Percentiles rank a stretch among this genome's conserved stretches.
These are phyloP conservation scores for Vitis cinerea DNA, from an alignment of 164 flowering plant species.

Conservation along the genomic window DNA sequence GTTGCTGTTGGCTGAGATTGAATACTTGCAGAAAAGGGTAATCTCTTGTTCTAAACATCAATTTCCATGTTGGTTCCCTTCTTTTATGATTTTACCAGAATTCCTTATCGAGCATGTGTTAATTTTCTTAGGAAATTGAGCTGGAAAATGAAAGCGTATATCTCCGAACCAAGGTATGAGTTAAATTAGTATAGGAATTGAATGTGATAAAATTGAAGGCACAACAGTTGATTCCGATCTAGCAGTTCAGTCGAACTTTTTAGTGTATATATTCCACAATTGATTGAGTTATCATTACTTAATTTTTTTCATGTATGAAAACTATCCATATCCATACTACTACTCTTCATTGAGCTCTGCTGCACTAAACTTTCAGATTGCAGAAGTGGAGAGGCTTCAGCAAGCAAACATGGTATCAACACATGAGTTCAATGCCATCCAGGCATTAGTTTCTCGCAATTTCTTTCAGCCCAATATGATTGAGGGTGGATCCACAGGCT, in stretches of 20 bases:
- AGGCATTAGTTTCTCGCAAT: conserved; percentile 54
- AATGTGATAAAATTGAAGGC: too few relatives aligned
- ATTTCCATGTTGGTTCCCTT: neutral
- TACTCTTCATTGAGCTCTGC: too few relatives aligned
- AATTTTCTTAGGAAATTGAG: conserved; percentile 48
- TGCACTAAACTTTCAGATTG: conserved; percentile 30
- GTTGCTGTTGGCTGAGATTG: conserved; percentile 69
- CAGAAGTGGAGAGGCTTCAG: conserved; percentile 56
- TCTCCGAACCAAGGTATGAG: conserved; percentile 61
- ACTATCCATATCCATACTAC: too few relatives aligned
- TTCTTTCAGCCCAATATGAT: conserved; percentile 50
- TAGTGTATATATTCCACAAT: too few relatives aligned
- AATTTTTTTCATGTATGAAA: too few relatives aligned
- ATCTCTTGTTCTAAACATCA: neutral
- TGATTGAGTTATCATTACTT: too few relatives aligned
- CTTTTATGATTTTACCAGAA: neutral
- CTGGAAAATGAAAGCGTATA: conserved; percentile 58
- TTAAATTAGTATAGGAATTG: neutral
- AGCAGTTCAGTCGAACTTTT: too few relatives aligned
- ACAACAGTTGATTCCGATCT: too few relatives aligned
- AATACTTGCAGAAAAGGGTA: conserved; percentile 79
- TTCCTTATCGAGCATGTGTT: neutral
- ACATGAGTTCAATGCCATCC: conserved; percentile 49
- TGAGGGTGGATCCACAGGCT: conserved; percentile 31
- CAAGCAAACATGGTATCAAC: conserved; percentile 45